phyloP scores from a whole-genome alignment of 2,329 filamentous ascomycete genomes.

The Thielaviopsis populi region DNA sequence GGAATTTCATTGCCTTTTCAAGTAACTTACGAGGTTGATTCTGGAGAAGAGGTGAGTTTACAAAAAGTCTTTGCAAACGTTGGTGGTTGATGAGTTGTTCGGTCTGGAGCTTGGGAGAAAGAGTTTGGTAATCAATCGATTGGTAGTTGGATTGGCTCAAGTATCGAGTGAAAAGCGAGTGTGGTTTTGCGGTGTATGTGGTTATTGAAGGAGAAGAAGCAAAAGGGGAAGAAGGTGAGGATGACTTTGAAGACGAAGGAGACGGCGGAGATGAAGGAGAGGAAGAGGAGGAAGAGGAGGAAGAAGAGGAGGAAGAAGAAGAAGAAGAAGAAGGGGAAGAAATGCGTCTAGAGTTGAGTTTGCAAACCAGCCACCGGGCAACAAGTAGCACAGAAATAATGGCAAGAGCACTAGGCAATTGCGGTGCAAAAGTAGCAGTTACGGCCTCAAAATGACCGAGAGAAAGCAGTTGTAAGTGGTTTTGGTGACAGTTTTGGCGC shows the following conservation, averaged over 20 bases:
- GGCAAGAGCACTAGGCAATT: slow-evolving; percentile 7
- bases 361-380: neutral
- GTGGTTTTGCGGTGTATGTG: slow-evolving; percentile 9
- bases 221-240: neutral
- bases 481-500: slow-evolving; percentile 2
- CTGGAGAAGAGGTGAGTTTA: neutral
- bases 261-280: neutral
- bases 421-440: neutral
- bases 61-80: slow-evolving; percentile 7
- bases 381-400: neutral
- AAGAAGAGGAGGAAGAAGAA: neutral
- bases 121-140: slow-evolving; percentile 2
- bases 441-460: neutral
- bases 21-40: neutral
- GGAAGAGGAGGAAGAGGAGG: neutral
- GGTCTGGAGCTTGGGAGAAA: neutral
- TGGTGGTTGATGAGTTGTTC: slow-evolving; percentile 8
- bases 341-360: neutral
- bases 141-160: neutral
- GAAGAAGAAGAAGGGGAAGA: neutral
- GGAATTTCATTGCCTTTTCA: neutral
- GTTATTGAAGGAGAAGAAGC: slow-evolving; percentile 7
- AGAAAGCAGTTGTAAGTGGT: slow-evolving; percentile 1
- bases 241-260: neutral
- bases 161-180: neutral